Percentiles rank a stretch among this genome's conserved stretches.
Evolutionary conservation across 805 yeast genomes (phyloP).

Genomic region (Scheffersomyces spartinae): DNA sequence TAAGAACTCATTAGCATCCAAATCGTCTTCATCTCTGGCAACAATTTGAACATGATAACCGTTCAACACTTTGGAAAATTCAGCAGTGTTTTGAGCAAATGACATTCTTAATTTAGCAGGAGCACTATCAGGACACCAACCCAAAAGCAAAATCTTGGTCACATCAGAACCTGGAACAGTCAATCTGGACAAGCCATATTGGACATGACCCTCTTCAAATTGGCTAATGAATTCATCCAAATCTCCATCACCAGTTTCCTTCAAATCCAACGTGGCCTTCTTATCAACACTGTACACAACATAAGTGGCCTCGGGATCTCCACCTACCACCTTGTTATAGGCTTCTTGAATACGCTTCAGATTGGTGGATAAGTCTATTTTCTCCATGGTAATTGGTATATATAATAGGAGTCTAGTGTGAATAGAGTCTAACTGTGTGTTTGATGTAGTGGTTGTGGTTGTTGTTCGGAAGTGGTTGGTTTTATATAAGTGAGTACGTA

Average conservation of each 20-base stretch:
- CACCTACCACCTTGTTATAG: constrained; percentile 71
- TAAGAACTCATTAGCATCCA: constrained; percentile 67
- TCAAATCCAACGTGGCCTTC: constrained; percentile 35
- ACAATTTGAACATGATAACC: constrained; percentile 95
- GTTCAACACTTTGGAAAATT: constrained; percentile 52
- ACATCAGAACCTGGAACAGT: constrained; percentile 89
- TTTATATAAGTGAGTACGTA: no score
- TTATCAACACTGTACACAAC: constrained; percentile 70
- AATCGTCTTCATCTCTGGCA: constrained; percentile 89
- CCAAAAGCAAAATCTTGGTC: constrained; percentile 69
- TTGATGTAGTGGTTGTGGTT: no score
- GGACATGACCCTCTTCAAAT: constrained; percentile 80
- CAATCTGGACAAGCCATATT: constrained; percentile 82
- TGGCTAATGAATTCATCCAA: constrained; percentile 69
- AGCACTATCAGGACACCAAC: constrained; percentile 97
- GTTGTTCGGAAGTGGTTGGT: no score
- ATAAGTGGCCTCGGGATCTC: constrained; percentile 61
- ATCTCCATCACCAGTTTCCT: constrained; percentile 47
- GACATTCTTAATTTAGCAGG: constrained; percentile 67
- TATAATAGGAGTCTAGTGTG: no score
- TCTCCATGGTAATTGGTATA: constrained; percentile 48
- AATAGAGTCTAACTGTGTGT: no score
- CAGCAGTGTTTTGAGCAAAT: constrained; percentile 68
- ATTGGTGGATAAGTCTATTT: constrained; percentile 50
- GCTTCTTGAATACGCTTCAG: constrained; percentile 64